phyloP scores from a whole-genome alignment of 108 stramenopile genomes.

The Aurantiochytrium sp. region DNA sequence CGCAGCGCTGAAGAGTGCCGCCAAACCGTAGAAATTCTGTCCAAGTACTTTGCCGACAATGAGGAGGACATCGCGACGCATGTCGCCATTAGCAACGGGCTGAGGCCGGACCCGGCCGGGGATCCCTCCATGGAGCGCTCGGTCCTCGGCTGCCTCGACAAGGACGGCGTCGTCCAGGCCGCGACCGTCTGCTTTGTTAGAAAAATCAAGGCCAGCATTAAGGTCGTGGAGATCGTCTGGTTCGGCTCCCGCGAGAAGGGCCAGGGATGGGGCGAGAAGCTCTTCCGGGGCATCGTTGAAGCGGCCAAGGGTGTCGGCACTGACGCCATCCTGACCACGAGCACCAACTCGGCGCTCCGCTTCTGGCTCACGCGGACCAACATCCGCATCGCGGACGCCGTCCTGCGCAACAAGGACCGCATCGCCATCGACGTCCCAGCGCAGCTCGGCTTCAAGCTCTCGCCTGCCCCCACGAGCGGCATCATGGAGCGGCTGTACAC shows the following conservation, averaged over 20 bases:
- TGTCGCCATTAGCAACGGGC: not conserved
- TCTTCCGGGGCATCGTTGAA: not conserved
- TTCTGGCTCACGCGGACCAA: not conserved
- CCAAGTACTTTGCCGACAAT: not conserved
- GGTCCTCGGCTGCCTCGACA: not conserved
- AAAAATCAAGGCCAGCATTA: not conserved
- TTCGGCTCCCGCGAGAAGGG: not conserved
- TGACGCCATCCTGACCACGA: constrained; percentile 4
- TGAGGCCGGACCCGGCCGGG: not conserved
- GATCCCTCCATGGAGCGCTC: not conserved
- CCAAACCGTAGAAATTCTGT: not conserved
- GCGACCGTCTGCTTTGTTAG: not conserved
- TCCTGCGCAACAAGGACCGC: not conserved
- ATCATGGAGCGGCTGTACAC: constrained; percentile 17
- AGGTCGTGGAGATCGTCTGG: constrained; percentile 22
- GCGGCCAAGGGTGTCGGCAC: not conserved
- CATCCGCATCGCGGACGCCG: not conserved
- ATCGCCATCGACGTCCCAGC: not conserved
- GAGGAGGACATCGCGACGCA: not conserved
- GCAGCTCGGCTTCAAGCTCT: not conserved
- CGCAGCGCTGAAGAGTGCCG: not conserved
- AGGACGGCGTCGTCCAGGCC: not conserved
- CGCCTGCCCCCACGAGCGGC: not conserved
- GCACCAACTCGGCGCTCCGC: not conserved
- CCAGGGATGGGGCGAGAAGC: not conserved